phyloP scores from a whole-genome alignment of 2,329 filamentous ascomycete genomes.

The Curvularia sp. region DNA sequence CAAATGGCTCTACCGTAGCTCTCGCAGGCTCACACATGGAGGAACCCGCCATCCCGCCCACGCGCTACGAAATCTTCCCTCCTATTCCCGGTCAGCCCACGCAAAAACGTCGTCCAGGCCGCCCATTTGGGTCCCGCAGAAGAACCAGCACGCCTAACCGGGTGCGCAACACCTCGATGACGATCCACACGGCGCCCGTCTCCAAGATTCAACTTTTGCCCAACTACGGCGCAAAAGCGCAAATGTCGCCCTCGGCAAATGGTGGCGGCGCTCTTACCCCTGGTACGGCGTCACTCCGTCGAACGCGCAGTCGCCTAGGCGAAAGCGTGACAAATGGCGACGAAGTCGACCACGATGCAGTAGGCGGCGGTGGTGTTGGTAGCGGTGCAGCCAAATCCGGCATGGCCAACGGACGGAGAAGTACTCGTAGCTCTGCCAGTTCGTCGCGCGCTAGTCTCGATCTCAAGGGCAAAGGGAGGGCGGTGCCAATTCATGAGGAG shows the following conservation, averaged over 20 bases:
- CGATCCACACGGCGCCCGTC: constrained; percentile 43
- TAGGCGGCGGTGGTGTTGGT: constrained; percentile 21
- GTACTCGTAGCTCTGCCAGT: constrained; percentile 42
- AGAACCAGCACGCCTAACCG: constrained; percentile 48
- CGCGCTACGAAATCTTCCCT: constrained; percentile 80
- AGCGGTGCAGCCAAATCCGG: constrained; percentile 42
- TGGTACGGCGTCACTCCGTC: constrained; percentile 39
- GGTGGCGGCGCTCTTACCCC: constrained; percentile 39
- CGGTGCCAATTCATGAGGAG: constrained; percentile 39
- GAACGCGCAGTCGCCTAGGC: constrained; percentile 55
- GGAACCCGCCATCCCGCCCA: constrained; percentile 66
- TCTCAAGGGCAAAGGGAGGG: constrained; percentile 39
- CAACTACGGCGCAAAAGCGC: constrained; percentile 36
- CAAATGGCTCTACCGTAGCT: constrained; percentile 41
- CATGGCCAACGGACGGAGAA: constrained; percentile 35
- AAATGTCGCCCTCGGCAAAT: constrained; percentile 39
- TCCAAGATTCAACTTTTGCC: constrained; percentile 44
- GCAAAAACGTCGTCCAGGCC: constrained; percentile 45
- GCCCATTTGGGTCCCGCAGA: constrained; percentile 50
- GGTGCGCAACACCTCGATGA: constrained; percentile 32
- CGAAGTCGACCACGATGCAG: constrained; percentile 32
- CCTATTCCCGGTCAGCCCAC: constrained; percentile 62
- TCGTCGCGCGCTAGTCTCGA: constrained; percentile 38
- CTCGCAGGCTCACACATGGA: constrained; percentile 41
- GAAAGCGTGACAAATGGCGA: constrained; percentile 51